These are phyloP conservation scores for Trichoderma afroharzianum DNA, from an alignment of 2,329 filamentous ascomycete species.

Conservation along the genomic window DNA sequence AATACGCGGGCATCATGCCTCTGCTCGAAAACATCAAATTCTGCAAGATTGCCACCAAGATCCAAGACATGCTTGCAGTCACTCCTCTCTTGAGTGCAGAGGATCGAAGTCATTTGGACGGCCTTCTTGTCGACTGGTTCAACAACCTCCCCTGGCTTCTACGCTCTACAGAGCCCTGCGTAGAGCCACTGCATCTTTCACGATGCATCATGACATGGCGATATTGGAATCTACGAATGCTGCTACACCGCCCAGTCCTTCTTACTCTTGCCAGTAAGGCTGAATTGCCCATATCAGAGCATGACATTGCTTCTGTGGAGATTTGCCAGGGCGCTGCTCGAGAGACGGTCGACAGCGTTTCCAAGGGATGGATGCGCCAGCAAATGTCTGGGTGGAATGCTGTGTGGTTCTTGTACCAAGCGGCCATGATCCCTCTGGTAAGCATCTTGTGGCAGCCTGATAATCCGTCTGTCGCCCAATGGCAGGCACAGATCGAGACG, in stretches of 20 bases:
- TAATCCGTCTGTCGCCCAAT: constrained; percentile 46
- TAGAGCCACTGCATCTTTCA: constrained; percentile 66
- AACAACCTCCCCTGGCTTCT: constrained; percentile 65
- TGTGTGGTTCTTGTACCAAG: constrained; percentile 78
- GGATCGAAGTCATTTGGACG: constrained; percentile 64
- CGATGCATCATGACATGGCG: constrained; percentile 78
- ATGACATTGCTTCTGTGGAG: constrained; percentile 65
- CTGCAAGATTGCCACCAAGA: constrained; percentile 72
- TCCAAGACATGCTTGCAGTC: constrained; percentile 71
- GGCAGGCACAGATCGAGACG: constrained; percentile 56
- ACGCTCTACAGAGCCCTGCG: constrained; percentile 62
- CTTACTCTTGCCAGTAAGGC: constrained; percentile 57
- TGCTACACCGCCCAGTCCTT: constrained; percentile 70
- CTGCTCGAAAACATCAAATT: constrained; percentile 75
- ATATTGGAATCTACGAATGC: constrained; percentile 72
- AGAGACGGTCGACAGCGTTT: constrained; percentile 69
- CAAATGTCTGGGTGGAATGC: constrained; percentile 79
- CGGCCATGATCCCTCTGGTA: constrained; percentile 73
- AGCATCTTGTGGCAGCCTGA: constrained; percentile 67
- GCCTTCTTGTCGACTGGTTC: constrained; percentile 69
- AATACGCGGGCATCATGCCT: constrained; percentile 64
- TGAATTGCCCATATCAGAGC: constrained; percentile 48
- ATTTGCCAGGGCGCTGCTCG: constrained; percentile 67
- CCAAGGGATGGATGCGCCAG: constrained; percentile 65
- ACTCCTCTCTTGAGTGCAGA: constrained; percentile 63